phyloP scores from a whole-genome alignment of 371 early-diverging fungal species.

The Rhizopus delemar region DNA sequence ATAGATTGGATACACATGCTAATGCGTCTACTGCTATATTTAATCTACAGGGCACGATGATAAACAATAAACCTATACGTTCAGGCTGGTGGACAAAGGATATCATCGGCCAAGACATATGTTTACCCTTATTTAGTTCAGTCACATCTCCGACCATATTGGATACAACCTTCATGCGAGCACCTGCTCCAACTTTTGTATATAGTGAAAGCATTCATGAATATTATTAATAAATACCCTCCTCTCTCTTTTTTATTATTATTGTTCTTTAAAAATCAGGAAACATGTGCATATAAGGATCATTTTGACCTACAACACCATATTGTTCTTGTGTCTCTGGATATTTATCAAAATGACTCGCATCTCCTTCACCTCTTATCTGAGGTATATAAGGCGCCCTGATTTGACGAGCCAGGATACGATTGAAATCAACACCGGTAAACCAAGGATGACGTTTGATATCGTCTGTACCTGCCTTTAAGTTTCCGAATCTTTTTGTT shows the following conservation, averaged over 20 bases:
- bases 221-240: background rate
- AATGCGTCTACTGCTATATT: slow-evolving; percentile 86
- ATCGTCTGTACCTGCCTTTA: slow-evolving; percentile 81
- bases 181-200: background rate
- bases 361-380: slow-evolving; percentile 80
- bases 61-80: slow-evolving; percentile 76
- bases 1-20: slow-evolving; percentile 82
- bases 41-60: slow-evolving; percentile 67
- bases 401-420: slow-evolving; percentile 49
- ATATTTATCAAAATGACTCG: slow-evolving; percentile 89
- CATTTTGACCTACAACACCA: slow-evolving; percentile 30
- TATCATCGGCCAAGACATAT: background rate
- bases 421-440: slow-evolving; percentile 77
- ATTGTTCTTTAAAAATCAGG: slow-evolving; percentile 23
- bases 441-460: slow-evolving; percentile 89
- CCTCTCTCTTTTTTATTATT: background rate
- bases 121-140: background rate
- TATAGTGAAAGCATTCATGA: background rate
- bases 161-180: background rate
- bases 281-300: slow-evolving; percentile 35
- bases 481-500: slow-evolving; percentile 88
- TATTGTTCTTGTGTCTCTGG: slow-evolving; percentile 70
- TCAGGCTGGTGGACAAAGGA: slow-evolving; percentile 66
- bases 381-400: slow-evolving; percentile 84
- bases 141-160: background rate